Conservation (phyloP, 1,284 basidiomycete species). For the Rhodotorula glutinis region DNA sequence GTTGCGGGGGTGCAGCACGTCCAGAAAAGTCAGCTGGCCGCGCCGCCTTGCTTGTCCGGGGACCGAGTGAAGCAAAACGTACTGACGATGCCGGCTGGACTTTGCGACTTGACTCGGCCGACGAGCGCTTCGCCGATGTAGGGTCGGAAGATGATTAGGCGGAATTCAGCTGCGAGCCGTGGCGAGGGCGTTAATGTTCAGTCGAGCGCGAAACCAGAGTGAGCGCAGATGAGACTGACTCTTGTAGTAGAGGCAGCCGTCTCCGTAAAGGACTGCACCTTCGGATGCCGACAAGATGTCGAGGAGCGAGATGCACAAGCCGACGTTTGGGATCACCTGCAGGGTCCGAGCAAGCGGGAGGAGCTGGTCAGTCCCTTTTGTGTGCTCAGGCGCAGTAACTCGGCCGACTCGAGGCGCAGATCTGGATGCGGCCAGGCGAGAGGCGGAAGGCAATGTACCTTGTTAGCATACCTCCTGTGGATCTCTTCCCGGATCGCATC, state of each 20-base stretch:
- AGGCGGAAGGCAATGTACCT: no score
- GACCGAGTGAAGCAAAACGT: conserved; percentile 41
- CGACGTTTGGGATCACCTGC: conserved; percentile 81
- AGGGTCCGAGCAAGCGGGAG: neutral
- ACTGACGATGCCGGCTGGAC: conserved; percentile 78
- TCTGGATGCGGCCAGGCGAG: no score
- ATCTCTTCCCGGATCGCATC: conserved; percentile 72
- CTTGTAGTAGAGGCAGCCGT: conserved; percentile 92
- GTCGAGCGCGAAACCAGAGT: neutral
- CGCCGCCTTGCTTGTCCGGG: no score
- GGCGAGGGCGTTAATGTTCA: neutral
- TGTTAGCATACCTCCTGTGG: conserved; percentile 92
- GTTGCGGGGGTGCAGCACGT: no score
- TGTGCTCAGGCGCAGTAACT: neutral
- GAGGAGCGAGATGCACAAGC: conserved; percentile 82
- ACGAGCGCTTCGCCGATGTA: conserved; percentile 86
- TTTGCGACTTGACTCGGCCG: conserved; percentile 79
- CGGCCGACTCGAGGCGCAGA: no score
- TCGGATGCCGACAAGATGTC: conserved; percentile 82
- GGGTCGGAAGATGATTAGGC: conserved; percentile 86
- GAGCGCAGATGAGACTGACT: conserved; percentile 54
- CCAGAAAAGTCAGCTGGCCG: no score
- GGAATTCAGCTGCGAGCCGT: conserved; percentile 67
- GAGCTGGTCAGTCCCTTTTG: neutral
- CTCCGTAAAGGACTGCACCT: conserved; percentile 89